Base-by-base conservation (phyloP, 306 rosid genomes). In the Purshia tridentata region DNA sequence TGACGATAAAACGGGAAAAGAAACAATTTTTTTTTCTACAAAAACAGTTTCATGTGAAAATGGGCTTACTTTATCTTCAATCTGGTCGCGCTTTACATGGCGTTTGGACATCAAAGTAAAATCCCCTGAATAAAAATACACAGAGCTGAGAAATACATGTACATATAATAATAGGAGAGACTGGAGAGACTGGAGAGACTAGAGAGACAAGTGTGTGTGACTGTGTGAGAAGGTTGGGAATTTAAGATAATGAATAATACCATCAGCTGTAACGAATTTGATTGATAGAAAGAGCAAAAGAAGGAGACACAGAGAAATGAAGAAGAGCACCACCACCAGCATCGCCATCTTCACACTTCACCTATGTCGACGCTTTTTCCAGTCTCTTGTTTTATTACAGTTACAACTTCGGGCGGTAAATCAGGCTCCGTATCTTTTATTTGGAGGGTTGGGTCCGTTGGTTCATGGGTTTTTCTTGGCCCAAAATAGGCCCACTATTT, bases 101-200 rank as follows among this genome's bases (percentile, higher is more conserved):
- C 73, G 86, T 80, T 86, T 93, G 5, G 89, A 91, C 82, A 85
- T 84, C 83, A 93, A 84, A 53, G 98, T 91, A 79, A 89, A 91
- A 83, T 91, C 98, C 40, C 90, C 98, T 91, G 49, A 61, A 78
- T 23, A 7, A 9, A 23, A 47, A 67, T 19, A 51, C 18, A 37
- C n/a, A 68, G 1, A 54, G 51, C 55, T 40, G 48, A 39, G 14
- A 41, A 62, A 44, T 5, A 52, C 10, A 52, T 16, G 18, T 7
- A 50, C 2, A 29, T 29, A 29, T 29, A 29, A 29, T 29, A n/a
- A n/a, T n/a, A n/a, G n/a, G n/a, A n/a, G n/a, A n/a, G n/a, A n/a
- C n/a, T 29, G 35, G 18, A 4, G 41, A 29, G 18, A 4, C 4
- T 3, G 9, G 7, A 35, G 64, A 37, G 18, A 29, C 35, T 29